Conservation (phyloP, 2,329 filamentous ascomycete genomes). For the Xylaria sp. region DNA sequence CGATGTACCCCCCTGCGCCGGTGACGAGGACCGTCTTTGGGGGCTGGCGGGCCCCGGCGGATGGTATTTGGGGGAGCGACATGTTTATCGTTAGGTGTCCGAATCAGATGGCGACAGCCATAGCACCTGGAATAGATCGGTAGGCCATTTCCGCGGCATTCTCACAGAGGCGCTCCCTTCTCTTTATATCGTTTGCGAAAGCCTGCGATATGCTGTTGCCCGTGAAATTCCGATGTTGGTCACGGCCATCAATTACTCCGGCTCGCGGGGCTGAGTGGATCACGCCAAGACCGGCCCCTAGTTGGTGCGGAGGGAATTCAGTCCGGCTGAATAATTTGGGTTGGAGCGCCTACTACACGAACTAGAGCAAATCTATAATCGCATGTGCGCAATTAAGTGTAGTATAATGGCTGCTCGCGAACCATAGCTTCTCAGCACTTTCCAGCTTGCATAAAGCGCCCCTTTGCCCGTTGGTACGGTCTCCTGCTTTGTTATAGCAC, state of each 20-base stretch:
- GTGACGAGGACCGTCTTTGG: constrained; percentile 49
- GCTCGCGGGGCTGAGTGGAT: not conserved
- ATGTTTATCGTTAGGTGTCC: not conserved
- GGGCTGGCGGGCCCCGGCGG: constrained; percentile 1
- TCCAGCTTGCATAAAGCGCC: too few species aligned
- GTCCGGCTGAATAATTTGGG: constrained; percentile 1
- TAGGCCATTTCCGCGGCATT: not conserved
- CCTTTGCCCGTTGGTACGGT: too few species aligned
- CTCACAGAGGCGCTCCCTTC: not conserved
- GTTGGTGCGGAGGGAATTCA: not conserved
- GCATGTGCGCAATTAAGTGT: too few species aligned
- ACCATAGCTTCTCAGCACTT: too few species aligned
- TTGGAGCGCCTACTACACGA: too few species aligned
- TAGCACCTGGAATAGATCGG: too few species aligned
- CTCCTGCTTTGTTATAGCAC: too few species aligned
- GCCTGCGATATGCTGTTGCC: too few species aligned
- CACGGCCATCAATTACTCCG: constrained; percentile 7
- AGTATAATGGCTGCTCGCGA: too few species aligned
- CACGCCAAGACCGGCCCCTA: not conserved
- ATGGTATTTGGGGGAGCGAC: not conserved
- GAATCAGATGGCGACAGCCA: too few species aligned
- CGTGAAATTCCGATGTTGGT: too few species aligned
- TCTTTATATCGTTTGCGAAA: not conserved
- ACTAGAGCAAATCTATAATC: too few species aligned
- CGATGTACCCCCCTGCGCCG: constrained; percentile 56